Percentiles rank a stretch among this genome's conserved stretches.
Evolutionary conservation across 495 filamentous ascomycete species (phyloP).

Genomic region (Neurospora terricola): DNA sequence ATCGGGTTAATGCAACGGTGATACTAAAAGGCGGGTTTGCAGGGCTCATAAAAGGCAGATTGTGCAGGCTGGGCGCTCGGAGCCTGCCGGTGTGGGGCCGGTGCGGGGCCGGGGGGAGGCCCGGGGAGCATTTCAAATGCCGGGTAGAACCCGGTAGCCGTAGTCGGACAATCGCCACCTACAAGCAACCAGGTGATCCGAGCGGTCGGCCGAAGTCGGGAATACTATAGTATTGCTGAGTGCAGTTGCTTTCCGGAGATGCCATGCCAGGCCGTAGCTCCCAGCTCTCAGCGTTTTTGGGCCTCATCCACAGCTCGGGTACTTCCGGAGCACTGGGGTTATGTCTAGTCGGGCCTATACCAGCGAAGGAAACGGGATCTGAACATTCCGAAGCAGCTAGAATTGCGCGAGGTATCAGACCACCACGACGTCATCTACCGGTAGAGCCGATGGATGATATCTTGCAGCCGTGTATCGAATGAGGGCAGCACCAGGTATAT

Average conservation of each 20-base stretch:
- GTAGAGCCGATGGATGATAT: too few species aligned
- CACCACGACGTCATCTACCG: too few species aligned
- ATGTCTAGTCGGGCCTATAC: background rate
- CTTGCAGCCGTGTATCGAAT: too few species aligned
- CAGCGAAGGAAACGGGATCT: background rate
- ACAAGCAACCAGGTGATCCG: background rate
- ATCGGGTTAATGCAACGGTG: background rate
- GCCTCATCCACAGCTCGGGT: background rate
- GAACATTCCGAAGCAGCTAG: background rate
- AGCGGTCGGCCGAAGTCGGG: background rate
- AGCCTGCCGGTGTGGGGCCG: too few species aligned
- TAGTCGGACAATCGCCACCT: background rate
- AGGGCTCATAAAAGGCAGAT: background rate
- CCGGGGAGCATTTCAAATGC: background rate
- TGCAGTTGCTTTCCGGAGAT: background rate
- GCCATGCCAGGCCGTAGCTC: background rate
- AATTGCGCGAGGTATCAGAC: too few species aligned
- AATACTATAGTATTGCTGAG: too few species aligned
- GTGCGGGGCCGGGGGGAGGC: background rate
- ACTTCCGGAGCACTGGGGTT: background rate
- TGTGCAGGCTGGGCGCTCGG: background rate
- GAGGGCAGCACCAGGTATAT: background rate
- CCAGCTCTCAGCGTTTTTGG: background rate
- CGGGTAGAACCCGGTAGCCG: background rate
- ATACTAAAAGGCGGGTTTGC: background rate